A percentile compares a stretch with the other conserved stretches of the same genome.
Evolutionary conservation across 73 alveolate genomes (phyloP).

Genomic region (Loxodes magnus): DNA sequence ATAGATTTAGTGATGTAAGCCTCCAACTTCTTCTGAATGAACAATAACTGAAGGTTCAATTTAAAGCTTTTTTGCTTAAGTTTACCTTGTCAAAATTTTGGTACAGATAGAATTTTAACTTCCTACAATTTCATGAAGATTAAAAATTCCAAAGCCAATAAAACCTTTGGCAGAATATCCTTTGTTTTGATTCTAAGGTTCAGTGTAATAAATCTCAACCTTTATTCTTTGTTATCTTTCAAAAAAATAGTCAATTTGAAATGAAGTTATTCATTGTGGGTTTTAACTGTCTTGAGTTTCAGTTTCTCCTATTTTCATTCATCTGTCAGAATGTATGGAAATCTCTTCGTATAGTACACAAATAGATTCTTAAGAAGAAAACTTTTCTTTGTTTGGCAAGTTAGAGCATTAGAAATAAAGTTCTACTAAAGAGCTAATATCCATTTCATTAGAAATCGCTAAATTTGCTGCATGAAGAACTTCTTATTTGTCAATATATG

Average conservation of each 20-base stretch:
- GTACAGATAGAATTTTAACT: slow-evolving; percentile 20
- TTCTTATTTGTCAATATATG: no score
- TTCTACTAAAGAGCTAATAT: slow-evolving; percentile 16
- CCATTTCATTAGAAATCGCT: no score
- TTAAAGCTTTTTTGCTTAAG: slow-evolving; percentile 20
- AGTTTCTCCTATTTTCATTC: slow-evolving; percentile 60
- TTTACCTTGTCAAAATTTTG: slow-evolving; percentile 28
- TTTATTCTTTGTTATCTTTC: slow-evolving; percentile 47
- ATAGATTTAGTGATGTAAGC: slow-evolving; percentile 31
- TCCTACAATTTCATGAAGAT: slow-evolving; percentile 51
- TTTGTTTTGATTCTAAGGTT: slow-evolving; percentile 38
- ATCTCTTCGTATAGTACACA: slow-evolving; percentile 20
- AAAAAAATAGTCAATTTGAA: slow-evolving; percentile 45
- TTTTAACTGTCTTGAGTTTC: slow-evolving; percentile 57
- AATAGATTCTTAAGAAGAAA: slow-evolving; percentile 46
- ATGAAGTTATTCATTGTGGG: slow-evolving; percentile 55
- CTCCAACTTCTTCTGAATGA: slow-evolving; percentile 21
- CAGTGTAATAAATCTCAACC: slow-evolving; percentile 42
- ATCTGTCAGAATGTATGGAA: no score
- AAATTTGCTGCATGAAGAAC: no score
- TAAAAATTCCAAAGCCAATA: slow-evolving; percentile 49
- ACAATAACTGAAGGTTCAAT: slow-evolving; percentile 9
- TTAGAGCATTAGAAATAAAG: slow-evolving; percentile 40
- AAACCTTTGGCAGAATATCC: slow-evolving; percentile 27
- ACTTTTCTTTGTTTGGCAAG: slow-evolving; percentile 49